Evolutionary conservation across 148 eudicot genomes (phyloP).

Genomic region (Nepenthes gracilis): DNA sequence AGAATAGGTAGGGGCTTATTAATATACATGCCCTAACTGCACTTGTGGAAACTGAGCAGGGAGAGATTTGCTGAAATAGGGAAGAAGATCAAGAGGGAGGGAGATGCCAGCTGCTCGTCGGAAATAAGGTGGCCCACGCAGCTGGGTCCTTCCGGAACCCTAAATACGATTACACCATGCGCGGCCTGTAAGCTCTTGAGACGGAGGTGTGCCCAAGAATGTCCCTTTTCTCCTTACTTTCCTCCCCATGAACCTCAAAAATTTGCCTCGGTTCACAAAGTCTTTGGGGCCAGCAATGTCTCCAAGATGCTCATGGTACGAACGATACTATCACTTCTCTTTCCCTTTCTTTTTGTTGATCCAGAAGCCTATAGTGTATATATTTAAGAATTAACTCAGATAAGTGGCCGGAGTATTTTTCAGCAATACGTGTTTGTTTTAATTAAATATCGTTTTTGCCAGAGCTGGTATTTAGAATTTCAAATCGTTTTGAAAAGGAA

Average conservation of each 20-base stretch:
- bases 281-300: conserved; percentile 74
- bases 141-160: conserved; percentile 18
- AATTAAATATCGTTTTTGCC: too few species aligned
- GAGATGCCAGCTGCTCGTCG: conserved; percentile 6
- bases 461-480: too few species aligned
- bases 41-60: conserved; percentile 14
- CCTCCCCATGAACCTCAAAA: conserved; percentile 73
- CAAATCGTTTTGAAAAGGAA: too few species aligned
- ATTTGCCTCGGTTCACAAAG: conserved; percentile 68
- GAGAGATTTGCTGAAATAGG: conserved; percentile 63
- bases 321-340: neutral
- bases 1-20: too few species aligned
- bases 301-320: conserved; percentile 70
- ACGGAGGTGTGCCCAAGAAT: conserved; percentile 62
- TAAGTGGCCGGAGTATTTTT: too few species aligned
- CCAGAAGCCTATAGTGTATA: neutral
- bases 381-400: too few species aligned
- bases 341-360: neutral
- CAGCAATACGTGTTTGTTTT: too few species aligned
- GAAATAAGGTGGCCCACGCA: neutral
- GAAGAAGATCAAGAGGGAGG: conserved; percentile 57
- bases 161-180: conserved; percentile 56
- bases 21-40: too few species aligned
- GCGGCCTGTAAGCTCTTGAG: conserved; percentile 71
- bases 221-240: conserved; percentile 73